These are phyloP conservation scores for Xylaria sp. DNA, from an alignment of 495 filamentous ascomycete species.

Conservation along the genomic window DNA sequence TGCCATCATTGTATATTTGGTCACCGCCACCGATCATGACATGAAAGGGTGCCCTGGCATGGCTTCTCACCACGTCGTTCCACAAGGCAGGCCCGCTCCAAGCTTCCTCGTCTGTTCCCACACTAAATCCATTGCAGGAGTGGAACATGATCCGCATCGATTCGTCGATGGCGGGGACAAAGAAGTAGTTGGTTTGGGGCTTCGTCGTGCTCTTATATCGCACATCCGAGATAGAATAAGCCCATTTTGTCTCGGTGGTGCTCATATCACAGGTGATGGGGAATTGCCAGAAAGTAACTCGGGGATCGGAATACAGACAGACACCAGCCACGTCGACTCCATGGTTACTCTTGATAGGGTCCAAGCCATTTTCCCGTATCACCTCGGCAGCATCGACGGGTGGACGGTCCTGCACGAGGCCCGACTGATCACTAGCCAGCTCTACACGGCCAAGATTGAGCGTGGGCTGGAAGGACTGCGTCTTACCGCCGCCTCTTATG, in stretches of 20 bases:
- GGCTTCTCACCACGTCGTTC: conserved; percentile 84
- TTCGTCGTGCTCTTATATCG: conserved; percentile 53
- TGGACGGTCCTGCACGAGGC: conserved; percentile 25
- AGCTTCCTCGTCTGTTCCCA: conserved; percentile 85
- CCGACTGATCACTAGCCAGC: conserved; percentile 26
- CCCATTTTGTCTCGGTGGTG: conserved; percentile 61
- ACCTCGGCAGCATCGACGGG: conserved; percentile 29
- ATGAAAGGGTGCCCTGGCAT: conserved; percentile 80
- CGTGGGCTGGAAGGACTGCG: conserved; percentile 41
- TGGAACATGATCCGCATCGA: conserved; percentile 97
- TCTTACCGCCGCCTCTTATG: conserved; percentile 66
- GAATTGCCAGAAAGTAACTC: conserved; percentile 85
- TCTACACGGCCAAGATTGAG: conserved; percentile 42
- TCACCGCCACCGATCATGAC: conserved; percentile 97
- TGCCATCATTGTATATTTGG: conserved; percentile 93
- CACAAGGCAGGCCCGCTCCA: conserved; percentile 85
- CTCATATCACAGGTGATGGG: conserved; percentile 65
- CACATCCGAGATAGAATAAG: conserved; percentile 62
- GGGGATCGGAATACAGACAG: conserved; percentile 79
- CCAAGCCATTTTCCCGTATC: background rate
- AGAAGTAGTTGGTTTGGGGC: conserved; percentile 64
- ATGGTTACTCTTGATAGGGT: conserved; percentile 38
- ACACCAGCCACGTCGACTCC: conserved; percentile 47
- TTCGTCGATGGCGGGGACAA: conserved; percentile 75
- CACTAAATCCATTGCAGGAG: conserved; percentile 95